phyloP scores from a whole-genome alignment of 1,284 basidiomycete genomes.

The Ceratobasidium sp. region DNA sequence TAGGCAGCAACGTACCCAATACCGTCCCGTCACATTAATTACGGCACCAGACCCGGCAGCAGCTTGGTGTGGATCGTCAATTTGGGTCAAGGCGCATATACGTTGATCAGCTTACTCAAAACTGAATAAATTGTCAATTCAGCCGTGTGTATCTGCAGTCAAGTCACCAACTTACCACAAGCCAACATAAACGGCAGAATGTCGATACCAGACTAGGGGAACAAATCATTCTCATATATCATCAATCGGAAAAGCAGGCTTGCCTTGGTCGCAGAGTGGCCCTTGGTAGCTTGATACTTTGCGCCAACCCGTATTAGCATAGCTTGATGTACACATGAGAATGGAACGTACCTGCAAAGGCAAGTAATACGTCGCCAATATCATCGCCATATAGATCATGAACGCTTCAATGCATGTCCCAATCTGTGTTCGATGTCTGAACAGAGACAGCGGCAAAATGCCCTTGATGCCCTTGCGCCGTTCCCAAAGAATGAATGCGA shows the following conservation, averaged over 20 bases:
- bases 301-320: background rate
- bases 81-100: background rate
- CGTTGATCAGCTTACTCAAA: constrained; percentile 8
- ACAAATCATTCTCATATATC: background rate
- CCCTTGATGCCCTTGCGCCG: constrained; percentile 49
- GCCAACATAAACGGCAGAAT: constrained; percentile 54
- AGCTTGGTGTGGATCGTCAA: constrained; percentile 41
- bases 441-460: constrained; percentile 46
- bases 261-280: constrained; percentile 47
- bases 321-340: background rate
- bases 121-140: background rate
- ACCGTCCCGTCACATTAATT: constrained; percentile 49
- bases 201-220: constrained; percentile 51
- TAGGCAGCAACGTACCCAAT: constrained; percentile 45
- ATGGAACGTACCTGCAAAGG: constrained; percentile 22
- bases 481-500: constrained; percentile 51
- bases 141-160: background rate
- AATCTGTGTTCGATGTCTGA: constrained; percentile 45
- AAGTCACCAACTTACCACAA: constrained; percentile 31
- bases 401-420: constrained; percentile 44
- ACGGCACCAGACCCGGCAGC: constrained; percentile 51
- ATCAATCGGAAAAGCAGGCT: background rate
- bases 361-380: constrained; percentile 45
- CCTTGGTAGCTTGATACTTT: constrained; percentile 49
- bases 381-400: constrained; percentile 52